Base-by-base conservation (phyloP, 1,284 basidiomycete genomes). In the Ceratobasidium sp. region DNA sequence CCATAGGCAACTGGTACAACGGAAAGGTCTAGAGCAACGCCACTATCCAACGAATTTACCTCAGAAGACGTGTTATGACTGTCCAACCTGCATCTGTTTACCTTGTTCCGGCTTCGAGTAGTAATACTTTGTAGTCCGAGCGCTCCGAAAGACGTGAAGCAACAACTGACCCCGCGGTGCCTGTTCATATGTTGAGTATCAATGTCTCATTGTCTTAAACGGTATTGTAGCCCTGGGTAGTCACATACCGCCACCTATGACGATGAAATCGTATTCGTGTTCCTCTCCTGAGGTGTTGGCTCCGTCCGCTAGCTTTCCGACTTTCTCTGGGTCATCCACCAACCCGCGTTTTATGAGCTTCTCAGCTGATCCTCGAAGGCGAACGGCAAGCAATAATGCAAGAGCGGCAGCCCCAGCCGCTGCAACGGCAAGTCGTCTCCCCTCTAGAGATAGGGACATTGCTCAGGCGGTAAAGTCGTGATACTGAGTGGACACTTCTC, bases 131-230 rank as follows among this genome's bases (percentile, higher is more conserved):
- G 18, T 54, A 75, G 23, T 75, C 73, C 23, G 62, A 33, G 30
- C 73, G 60, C 62, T 75, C 73, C 48, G 73, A 75, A 27, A 75
- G 73, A 8, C 73, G 60, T n/a, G 73, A 65, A 38, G 73, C 73
- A 20, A 75, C 48, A 27, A 57, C 73, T 14, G 73, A 75, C 44
- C 73, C 73, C 20, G 73, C 73, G 27, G 73, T 75, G 14, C 73
- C 73, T 75, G 27, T 41, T 38, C 6, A 59, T 30, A 30, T 23
- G 1, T 35, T 57, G 18, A 1, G 55, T 41, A 12, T 62, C 16
- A 44, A 20, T 18, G 18, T 30, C 23, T 12, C 38, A 12, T 44
- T 10, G 41, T 44, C n/a, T 23, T 20, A 10, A 59, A 18, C 23
- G 54, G n/a, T 8, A 35, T 18, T 14, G 7, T 30, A 16, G 33